Evolutionary conservation across 352 stramenopile genomes (phyloP), one percentile per base, ranked within the genome.

Genomic region (Globisporangium barbulae): DNA sequence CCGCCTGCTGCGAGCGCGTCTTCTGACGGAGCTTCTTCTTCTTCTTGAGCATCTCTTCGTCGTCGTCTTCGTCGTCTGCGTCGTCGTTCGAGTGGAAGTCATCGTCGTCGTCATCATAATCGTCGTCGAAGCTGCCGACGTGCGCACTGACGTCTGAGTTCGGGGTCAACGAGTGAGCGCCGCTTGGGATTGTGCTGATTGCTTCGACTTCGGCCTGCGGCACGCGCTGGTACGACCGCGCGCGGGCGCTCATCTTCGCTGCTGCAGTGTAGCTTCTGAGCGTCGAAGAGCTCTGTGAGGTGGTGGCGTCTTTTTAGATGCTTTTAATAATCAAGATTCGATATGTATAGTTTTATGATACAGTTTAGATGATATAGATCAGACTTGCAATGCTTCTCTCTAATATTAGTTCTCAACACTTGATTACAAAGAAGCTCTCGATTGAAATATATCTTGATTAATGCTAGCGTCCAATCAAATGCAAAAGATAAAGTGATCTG

Each of bases 161-260:
- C 8, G 59, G 31, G 39, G 45, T 61, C 48, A 59, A 28, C 35
- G 13, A 41, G 33, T 15, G 53, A 49, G 0, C 10, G 9, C 35
- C 35, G 35, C 41, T 45, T 2, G 49, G 21, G 9, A 19, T 19
- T 30, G 30, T 30, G 19, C 53, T 52, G 30, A 61, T 42, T 0
- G 59, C 53, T 9, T 47, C 33, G 28, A 67, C 65, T 19, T 83
- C 74, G 0, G 67, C 73, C 53, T 83, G 73, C 21, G 77, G 71
- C n/a, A 93, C 66, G 45, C 79, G 85, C 56, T 88, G 76, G 56
- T 85, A 78, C 54, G 64, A 58, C 17, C 62, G 53, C 28, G 62
- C 53, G 9, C 62, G 62, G 2, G 62, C 62, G 21, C 62, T 67
- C 62, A 67, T 67, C 25, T 17, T 22, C 3, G 1, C 33, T n/a